Base-by-base conservation (phyloP, 345 rosid species). In the Eucalyptus tenuipes region DNA sequence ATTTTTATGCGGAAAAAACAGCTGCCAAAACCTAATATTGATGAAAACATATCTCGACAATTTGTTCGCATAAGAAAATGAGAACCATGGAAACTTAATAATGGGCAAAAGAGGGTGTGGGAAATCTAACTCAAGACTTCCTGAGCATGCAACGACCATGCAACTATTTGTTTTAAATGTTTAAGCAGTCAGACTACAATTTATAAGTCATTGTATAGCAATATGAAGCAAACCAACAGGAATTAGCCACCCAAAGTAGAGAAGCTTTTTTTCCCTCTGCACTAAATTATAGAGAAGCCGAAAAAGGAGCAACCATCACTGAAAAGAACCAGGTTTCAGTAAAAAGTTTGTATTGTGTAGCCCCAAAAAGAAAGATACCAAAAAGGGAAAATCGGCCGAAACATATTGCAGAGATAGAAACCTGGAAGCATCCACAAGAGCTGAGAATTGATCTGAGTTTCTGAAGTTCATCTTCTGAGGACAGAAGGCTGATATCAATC, bases 401-500 rank as follows among this genome's bases (percentile, higher is more conserved):
- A 61, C 5, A 16, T 31, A 68, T 16, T 68, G 42, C 80, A 71
- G 53, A 44, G 45, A 29, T 13, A 11, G 59, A 68, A 87, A 93
- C 94, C 94, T 94, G 95, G 90, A 94, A 94, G 93, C 93, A 93
- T 4, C 95, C 94, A 4, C 50, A 86, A 2, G 92, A 90, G 89
- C 50, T 71, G 85, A 94, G 93, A 89, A 91, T 86, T 6, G 90
- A 90, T 86, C 66, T 92, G 59, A 94, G 93, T 87, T 91, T 91
- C 15, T 87, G 49, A 5, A 90, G 90, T 31, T 92, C 93, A 50
- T 31, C 75, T 7, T 88, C 89, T 2, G 88, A 50, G 52, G 82
- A 48, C 49, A 85, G 88, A 55, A 88, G 91, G 85, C 88, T 85
- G 29, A 91, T 44, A 33, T 93, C 94, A 59, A 93, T 88, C 66